A percentile compares a stretch with the other conserved stretches of the same genome.
These are phyloP conservation scores for Penicillium longicatenatum DNA, from an alignment of 495 filamentous ascomycete species.

Conservation along the genomic window DNA sequence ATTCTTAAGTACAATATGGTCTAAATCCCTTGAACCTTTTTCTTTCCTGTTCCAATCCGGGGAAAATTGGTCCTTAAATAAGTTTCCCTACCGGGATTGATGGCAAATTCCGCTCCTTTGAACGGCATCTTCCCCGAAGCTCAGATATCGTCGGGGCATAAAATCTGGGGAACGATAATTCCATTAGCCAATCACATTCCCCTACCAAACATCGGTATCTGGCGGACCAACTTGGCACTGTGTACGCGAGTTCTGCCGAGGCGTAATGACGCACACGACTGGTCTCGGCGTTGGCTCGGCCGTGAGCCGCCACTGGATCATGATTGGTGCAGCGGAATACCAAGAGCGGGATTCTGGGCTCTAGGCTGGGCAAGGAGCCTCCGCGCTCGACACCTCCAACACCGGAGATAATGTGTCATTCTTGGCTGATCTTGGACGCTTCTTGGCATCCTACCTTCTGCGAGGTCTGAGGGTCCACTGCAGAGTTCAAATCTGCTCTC, in stretches of 20 bases:
- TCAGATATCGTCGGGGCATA: conserved; percentile 2
- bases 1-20: conserved; percentile 17
- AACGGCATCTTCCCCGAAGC: conserved; percentile 10
- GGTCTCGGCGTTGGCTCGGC: conserved; percentile 27
- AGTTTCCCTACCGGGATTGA: conserved; percentile 1
- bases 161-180: conserved; percentile 18
- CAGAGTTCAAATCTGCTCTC: conserved; percentile 30
- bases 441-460: conserved; percentile 31
- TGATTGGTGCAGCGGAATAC: conserved; percentile 29
- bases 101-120: conserved; percentile 18
- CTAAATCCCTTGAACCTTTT: conserved; percentile 4
- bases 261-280: conserved; percentile 34
- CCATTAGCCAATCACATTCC: conserved; percentile 10
- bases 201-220: conserved; percentile 12
- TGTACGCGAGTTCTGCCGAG: conserved; percentile 5
- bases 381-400: conserved; percentile 20
- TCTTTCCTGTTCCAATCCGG: conserved; percentile 4
- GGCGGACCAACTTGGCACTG: conserved; percentile 24
- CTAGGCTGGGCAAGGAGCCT: conserved; percentile 13
- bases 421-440: conserved; percentile 26
- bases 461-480: conserved; percentile 29
- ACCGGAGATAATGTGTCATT: conserved; percentile 16
- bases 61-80: conserved; percentile 22
- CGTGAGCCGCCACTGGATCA: conserved; percentile 7
- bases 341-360: conserved; percentile 40